phyloP scores from a whole-genome alignment of 2,329 filamentous ascomycete genomes.

The Fusarium irregulare region DNA sequence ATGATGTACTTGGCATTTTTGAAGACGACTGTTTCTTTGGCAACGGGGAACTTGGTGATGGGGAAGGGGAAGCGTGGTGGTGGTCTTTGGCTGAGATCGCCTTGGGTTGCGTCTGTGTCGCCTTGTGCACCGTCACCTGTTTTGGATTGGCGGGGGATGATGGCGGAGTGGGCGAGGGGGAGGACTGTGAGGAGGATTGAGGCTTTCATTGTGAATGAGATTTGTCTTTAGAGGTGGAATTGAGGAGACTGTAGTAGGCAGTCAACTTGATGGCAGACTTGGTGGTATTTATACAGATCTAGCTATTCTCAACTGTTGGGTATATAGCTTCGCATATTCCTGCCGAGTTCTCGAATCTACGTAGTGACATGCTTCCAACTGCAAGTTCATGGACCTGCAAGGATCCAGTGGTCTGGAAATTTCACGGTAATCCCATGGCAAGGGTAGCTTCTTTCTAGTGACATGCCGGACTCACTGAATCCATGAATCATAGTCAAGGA shows the following conservation, averaged over 20 bases:
- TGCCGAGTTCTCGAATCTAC: no score
- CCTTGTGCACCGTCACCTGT: constrained; percentile 44
- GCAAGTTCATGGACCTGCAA: background rate
- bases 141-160: constrained; percentile 34
- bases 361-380: background rate
- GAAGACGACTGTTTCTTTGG: constrained; percentile 46
- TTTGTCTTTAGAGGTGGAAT: background rate
- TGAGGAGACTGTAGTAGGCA: no score
- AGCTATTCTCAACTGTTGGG: background rate
- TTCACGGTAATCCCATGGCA: background rate
- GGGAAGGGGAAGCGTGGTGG: constrained; percentile 48
- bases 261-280: background rate
- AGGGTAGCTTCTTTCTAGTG: background rate
- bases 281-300: background rate
- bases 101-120: constrained; percentile 42
- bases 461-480: background rate
- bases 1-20: constrained; percentile 48
- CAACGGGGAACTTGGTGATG: constrained; percentile 46
- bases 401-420: background rate
- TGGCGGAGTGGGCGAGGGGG: constrained; percentile 30
- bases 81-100: constrained; percentile 43
- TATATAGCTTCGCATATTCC: background rate
- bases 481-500: constrained; percentile 11
- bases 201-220: constrained; percentile 38
- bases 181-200: constrained; percentile 37